These are phyloP conservation scores for Tricholoma sp. DNA, from an alignment of 768 basidiomycete species.

Conservation along the genomic window DNA sequence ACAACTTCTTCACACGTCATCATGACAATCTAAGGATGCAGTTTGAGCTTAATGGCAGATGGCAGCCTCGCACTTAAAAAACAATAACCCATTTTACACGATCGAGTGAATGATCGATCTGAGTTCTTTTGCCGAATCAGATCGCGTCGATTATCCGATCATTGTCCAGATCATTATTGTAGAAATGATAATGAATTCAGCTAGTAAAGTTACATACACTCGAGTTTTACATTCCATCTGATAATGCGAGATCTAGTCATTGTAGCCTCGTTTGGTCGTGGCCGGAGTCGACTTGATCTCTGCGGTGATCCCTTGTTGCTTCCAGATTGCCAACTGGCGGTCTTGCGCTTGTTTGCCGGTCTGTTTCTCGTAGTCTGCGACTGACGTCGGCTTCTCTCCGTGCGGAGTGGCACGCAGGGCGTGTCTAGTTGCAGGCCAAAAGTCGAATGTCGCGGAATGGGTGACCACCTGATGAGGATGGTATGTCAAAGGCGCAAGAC, in stretches of 20 bases:
- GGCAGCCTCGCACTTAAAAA: neutral
- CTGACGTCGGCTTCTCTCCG: conserved; percentile 73
- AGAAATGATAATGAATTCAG: neutral
- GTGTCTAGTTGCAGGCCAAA: conserved; percentile 73
- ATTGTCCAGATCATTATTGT: neutral
- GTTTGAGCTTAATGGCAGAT: too few relatives aligned
- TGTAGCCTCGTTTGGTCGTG: conserved; percentile 49
- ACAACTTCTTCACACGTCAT: too few relatives aligned
- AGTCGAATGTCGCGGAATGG: conserved; percentile 80
- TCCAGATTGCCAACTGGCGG: conserved; percentile 68
- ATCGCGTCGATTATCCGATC: neutral
- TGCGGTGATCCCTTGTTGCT: conserved; percentile 51
- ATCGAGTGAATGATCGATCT: conserved; percentile 1
- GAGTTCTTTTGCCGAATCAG: neutral
- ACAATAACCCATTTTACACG: neutral
- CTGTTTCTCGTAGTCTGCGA: conserved; percentile 59
- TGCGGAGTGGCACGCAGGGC: conserved; percentile 80
- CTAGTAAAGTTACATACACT: too few relatives aligned
- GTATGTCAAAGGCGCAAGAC: neutral
- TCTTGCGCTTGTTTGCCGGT: conserved; percentile 71
- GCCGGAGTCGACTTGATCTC: conserved; percentile 24
- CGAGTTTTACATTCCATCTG: too few relatives aligned
- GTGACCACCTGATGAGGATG: conserved; percentile 53
- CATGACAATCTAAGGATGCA: neutral
- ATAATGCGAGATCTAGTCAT: conserved; percentile 44